A percentile compares a stretch with the other conserved stretches of the same genome.
These are phyloP conservation scores for Monosporascus sp. DNA, from an alignment of 2,329 filamentous ascomycete species.

Conservation along the genomic window DNA sequence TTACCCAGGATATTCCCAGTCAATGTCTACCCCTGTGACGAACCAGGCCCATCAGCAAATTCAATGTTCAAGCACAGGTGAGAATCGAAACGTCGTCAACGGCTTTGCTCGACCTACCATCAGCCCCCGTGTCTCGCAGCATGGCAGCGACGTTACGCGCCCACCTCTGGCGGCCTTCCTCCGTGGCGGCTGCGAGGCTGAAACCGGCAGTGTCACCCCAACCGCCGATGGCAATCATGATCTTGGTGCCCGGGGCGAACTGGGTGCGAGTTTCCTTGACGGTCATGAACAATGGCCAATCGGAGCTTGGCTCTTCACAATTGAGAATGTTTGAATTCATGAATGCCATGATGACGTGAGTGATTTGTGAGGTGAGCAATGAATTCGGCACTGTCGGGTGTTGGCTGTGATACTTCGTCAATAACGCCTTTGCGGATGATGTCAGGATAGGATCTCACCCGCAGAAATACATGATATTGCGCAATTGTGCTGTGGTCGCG, in stretches of 20 bases:
- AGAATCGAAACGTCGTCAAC: not conserved
- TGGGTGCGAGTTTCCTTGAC: conserved; percentile 40
- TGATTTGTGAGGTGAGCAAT: conserved; percentile 35
- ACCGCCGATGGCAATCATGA: conserved; percentile 68
- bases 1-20: conserved; percentile 55
- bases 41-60: not conserved
- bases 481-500: not conserved
- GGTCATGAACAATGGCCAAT: conserved; percentile 42
- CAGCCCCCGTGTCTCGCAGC: not conserved
- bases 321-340: conserved; percentile 42
- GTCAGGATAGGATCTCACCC: conserved; percentile 2
- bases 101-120: not conserved
- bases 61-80: not conserved
- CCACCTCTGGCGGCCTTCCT: not conserved
- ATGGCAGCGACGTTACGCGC: not conserved
- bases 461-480: conserved; percentile 13
- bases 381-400: conserved; percentile 10
- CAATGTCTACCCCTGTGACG: conserved; percentile 38
- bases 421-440: too few relatives aligned
- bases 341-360: conserved; percentile 47
- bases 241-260: conserved; percentile 49
- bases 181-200: conserved; percentile 30
- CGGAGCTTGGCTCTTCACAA: conserved; percentile 34
- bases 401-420: conserved; percentile 2
- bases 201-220: conserved; percentile 68